These are phyloP conservation scores for Lathyrus tuberosus DNA, from an alignment of 306 rosid genomes.

Conservation along the genomic window DNA sequence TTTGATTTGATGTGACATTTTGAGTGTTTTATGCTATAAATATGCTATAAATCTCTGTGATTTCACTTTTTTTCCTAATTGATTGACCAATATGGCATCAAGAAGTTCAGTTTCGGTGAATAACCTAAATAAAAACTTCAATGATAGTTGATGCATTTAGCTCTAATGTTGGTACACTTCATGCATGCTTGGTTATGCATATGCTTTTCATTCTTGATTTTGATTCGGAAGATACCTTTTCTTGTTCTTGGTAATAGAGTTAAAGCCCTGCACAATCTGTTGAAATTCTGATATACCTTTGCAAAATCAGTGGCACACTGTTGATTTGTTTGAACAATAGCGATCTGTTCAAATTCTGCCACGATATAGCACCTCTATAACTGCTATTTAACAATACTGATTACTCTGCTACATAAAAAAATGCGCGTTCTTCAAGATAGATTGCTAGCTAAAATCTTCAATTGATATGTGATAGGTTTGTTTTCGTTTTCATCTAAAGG, in stretches of 20 bases:
- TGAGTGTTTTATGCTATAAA: not conserved
- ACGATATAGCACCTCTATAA: no score
- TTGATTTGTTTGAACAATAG: conserved; percentile 6
- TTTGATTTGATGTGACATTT: conserved; percentile 6
- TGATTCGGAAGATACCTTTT: not conserved
- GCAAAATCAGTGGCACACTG: not conserved
- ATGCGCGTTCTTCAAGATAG: no score
- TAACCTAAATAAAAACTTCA: not conserved
- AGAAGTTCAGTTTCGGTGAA: conserved; percentile 11
- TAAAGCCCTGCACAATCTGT: not conserved
- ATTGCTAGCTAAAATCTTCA: not conserved
- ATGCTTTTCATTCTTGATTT: no score
- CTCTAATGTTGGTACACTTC: not conserved
- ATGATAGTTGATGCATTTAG: conserved; percentile 11
- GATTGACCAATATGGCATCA: conserved; percentile 21
- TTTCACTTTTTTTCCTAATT: conserved; percentile 3
- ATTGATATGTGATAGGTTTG: conserved; percentile 52
- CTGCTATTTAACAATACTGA: no score
- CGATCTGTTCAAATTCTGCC: no score
- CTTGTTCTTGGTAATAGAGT: conserved; percentile 10
- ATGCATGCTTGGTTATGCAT: not conserved
- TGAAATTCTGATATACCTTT: not conserved
- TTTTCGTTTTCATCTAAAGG: conserved; percentile 28
- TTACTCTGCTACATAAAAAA: no score
- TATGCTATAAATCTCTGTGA: not conserved